Evolutionary conservation across 2,329 filamentous ascomycete genomes (phyloP).

Genomic region (Fusarium aywerte): DNA sequence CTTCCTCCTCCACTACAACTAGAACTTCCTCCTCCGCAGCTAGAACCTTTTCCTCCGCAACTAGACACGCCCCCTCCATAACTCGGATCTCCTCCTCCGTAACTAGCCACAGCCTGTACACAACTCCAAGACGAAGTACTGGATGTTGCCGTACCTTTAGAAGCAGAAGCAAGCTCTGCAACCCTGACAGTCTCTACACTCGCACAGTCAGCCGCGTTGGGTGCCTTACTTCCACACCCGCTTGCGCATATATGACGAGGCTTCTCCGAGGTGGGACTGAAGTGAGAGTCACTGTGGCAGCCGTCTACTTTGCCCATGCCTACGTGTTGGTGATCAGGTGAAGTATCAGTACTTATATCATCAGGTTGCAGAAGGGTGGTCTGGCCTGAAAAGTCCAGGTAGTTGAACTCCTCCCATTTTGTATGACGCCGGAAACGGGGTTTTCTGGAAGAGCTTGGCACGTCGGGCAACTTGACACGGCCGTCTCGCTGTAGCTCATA

Average conservation of each 20-base stretch:
- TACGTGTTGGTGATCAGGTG: slow-evolving; percentile 4
- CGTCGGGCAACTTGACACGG: slow-evolving; percentile 23
- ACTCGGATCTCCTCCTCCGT: slow-evolving; percentile 21
- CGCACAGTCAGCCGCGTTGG: slow-evolving; percentile 24
- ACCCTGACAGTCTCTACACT: slow-evolving; percentile 26
- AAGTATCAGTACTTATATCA: background rate
- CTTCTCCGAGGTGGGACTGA: slow-evolving; percentile 16
- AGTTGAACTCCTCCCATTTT: background rate
- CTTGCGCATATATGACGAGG: slow-evolving; percentile 21
- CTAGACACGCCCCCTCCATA: slow-evolving; percentile 12
- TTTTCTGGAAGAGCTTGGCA: background rate
- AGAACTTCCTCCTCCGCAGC: slow-evolving; percentile 1
- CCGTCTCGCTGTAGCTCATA: slow-evolving; percentile 41
- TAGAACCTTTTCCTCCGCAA: background rate
- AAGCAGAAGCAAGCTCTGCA: slow-evolving; percentile 16
- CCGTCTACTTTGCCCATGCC: slow-evolving; percentile 17
- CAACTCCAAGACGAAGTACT: slow-evolving; percentile 10
- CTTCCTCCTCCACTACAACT: background rate
- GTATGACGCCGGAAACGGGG: slow-evolving; percentile 7
- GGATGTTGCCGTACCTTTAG: slow-evolving; percentile 1
- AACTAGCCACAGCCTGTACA: slow-evolving; percentile 30
- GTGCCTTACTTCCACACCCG: slow-evolving; percentile 28
- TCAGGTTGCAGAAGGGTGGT: background rate
- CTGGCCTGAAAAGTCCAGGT: slow-evolving; percentile 16
- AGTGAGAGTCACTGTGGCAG: slow-evolving; percentile 27